These are phyloP conservation scores for Citrus sinensis DNA, from an alignment of 345 rosid genomes.

Conservation along the genomic window DVS_A1.0 CM039162.1:24613501-24614000, in stretches of 20 bases:
- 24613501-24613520: conserved; percentile 88
- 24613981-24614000: not conserved
- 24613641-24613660: no score
- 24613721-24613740: conserved; percentile 99
- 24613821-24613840: not conserved
- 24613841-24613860: not conserved
- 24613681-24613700: conserved; percentile 82
- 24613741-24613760: conserved; percentile 99
- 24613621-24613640: not conserved
- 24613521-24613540: conserved; percentile 92
- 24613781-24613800: not conserved
- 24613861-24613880: conserved; percentile 24
- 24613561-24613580: conserved; percentile 56
- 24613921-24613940: not conserved
- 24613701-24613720: conserved; percentile 81
- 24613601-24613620: not conserved
- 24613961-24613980: not conserved
- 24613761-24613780: not conserved
- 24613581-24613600: not conserved
- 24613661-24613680: conserved; percentile 48
- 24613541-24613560: conserved; percentile 91
- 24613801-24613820: not conserved
- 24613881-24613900: conserved; percentile 6
- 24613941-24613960: conserved; percentile 28
- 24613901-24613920: not conserved